A percentile compares a stretch with the other conserved stretches of the same genome.
Conservation (phyloP, 176 grass and related monocot species). For the Pontederia crassipes region DNA sequence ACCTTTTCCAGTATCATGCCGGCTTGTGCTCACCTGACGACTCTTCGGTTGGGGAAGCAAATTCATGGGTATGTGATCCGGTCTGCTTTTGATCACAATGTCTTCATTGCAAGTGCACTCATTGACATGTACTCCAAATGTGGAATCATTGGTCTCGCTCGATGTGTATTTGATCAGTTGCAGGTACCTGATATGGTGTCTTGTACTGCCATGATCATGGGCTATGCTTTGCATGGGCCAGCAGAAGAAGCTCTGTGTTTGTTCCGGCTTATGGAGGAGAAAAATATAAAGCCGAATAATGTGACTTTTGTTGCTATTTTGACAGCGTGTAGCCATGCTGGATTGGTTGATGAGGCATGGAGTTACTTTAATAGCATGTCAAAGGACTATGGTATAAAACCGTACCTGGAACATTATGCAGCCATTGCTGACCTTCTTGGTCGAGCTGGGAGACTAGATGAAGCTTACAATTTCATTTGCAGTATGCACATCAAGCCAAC, state of each 20-base stretch:
- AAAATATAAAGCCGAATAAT: conserved; percentile 46
- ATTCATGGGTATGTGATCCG: conserved; percentile 38
- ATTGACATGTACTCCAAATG: conserved; percentile 78
- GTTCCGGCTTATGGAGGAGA: conserved; percentile 47
- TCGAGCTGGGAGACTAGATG: conserved; percentile 45
- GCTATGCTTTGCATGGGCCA: conserved; percentile 66
- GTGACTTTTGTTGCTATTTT: conserved; percentile 52
- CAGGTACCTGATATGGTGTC: conserved; percentile 42
- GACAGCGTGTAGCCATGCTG: conserved; percentile 73
- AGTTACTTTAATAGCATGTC: conserved; percentile 58
- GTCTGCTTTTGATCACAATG: conserved; percentile 29
- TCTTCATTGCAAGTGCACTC: conserved; percentile 53
- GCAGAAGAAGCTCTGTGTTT: conserved; percentile 45
- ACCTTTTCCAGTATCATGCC: conserved; percentile 58
- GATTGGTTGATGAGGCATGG: conserved; percentile 49
- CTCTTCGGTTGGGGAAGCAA: conserved; percentile 46
- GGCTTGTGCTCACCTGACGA: conserved; percentile 41
- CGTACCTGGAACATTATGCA: conserved; percentile 47
- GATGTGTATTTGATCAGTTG: conserved; percentile 35
- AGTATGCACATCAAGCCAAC: conserved; percentile 61
- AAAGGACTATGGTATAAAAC: conserved; percentile 40
- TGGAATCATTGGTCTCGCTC: conserved; percentile 39
- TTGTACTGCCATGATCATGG: conserved; percentile 69
- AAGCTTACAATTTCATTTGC: conserved; percentile 60
- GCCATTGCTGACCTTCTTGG: conserved; percentile 51